Evolutionary conservation across 1,139 yeast species (phyloP).

Genomic region (Suhomyces terraborum): DNA sequence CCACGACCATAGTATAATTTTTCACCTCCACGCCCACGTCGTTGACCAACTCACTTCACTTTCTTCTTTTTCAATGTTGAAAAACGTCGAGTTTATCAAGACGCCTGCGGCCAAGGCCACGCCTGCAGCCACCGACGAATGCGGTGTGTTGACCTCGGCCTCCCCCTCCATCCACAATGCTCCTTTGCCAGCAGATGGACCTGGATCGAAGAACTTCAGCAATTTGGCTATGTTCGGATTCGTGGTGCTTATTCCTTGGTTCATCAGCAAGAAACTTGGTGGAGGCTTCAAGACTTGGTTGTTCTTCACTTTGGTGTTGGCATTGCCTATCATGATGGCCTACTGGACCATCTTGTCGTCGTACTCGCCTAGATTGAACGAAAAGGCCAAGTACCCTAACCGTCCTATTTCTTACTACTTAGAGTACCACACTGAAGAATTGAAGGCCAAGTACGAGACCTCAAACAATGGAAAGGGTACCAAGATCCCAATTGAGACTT

Average conservation of each 20-base stretch:
- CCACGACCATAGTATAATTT: background rate
- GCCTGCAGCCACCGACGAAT: conserved; percentile 48
- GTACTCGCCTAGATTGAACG: conserved; percentile 79
- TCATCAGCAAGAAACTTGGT: conserved; percentile 65
- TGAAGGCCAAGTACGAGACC: conserved; percentile 65
- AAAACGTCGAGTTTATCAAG: conserved; percentile 53
- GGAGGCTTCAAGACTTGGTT: conserved; percentile 74
- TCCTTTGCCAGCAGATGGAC: conserved; percentile 90
- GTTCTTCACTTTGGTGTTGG: conserved; percentile 52
- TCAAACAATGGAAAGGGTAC: conserved; percentile 57
- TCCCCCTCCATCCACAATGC: conserved; percentile 82
- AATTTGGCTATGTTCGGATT: conserved; percentile 58
- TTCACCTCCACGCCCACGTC: conserved; percentile 13
- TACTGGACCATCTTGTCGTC: conserved; percentile 82
- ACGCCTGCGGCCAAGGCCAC: conserved; percentile 58
- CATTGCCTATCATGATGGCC: conserved; percentile 72
- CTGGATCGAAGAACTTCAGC: conserved; percentile 76
- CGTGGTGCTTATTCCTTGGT: conserved; percentile 63
- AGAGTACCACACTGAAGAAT: conserved; percentile 76
- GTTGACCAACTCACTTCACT: conserved; percentile 2
- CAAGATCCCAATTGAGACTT: conserved; percentile 91
- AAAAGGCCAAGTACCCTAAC: conserved; percentile 74
- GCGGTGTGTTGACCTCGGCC: conserved; percentile 64
- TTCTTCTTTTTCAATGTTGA: conserved; percentile 30
- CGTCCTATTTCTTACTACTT: conserved; percentile 78